Evolutionary conservation across 2,329 filamentous ascomycete genomes (phyloP).

Genomic region (Phaeosphaeria sp.): DNA sequence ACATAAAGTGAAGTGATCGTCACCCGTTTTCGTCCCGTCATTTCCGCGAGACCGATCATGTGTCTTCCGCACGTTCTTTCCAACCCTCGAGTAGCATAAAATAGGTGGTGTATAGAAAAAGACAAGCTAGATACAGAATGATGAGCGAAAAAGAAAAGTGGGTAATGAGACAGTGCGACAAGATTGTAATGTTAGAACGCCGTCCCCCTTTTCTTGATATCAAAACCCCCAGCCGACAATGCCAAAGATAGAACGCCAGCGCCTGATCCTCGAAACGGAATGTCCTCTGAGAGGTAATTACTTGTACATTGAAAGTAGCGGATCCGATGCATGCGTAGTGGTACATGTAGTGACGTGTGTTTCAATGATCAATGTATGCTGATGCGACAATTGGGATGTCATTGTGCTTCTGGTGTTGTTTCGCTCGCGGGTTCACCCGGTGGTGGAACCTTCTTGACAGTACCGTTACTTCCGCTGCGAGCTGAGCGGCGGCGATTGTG

Average conservation of each 20-base stretch:
- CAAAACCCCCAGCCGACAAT: slow-evolving; percentile 1
- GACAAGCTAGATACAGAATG: background rate
- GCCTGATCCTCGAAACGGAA: background rate
- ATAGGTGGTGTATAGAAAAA: background rate
- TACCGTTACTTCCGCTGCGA: slow-evolving; percentile 58
- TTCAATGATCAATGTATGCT: slow-evolving; percentile 12
- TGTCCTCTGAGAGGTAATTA: background rate
- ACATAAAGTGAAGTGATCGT: background rate
- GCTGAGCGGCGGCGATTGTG: slow-evolving; percentile 47
- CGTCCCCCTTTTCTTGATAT: slow-evolving; percentile 2
- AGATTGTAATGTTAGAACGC: slow-evolving; percentile 1
- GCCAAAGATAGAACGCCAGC: slow-evolving; percentile 6
- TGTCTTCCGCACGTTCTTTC: background rate
- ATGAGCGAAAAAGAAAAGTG: background rate
- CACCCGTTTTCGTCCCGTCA: background rate
- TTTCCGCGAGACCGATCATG: background rate
- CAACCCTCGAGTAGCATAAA: background rate
- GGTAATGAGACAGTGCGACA: background rate
- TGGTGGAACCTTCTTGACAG: slow-evolving; percentile 56
- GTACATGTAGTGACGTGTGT: slow-evolving; percentile 21
- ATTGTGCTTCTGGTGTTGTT: slow-evolving; percentile 12
- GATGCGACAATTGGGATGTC: slow-evolving; percentile 17
- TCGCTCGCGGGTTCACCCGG: slow-evolving; percentile 19
- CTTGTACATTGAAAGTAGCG: slow-evolving; percentile 21
- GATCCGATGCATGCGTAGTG: slow-evolving; percentile 21